These are phyloP conservation scores for Daldinia concentrica DNA, from an alignment of 495 filamentous ascomycete genomes.

Conservation along the genomic window DNA sequence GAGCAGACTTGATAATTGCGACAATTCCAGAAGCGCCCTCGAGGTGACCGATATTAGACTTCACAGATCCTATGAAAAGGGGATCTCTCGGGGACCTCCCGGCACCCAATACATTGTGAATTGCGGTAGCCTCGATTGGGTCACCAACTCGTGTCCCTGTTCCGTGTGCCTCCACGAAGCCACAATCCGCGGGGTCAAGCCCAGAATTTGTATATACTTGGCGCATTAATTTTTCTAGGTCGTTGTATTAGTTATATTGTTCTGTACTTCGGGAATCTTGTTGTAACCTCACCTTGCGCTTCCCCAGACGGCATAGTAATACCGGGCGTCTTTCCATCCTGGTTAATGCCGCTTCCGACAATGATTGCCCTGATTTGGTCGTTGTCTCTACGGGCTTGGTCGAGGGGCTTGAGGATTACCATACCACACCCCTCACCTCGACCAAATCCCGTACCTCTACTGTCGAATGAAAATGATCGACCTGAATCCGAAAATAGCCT, in stretches of 20 bases:
- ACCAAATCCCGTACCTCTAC: conserved; percentile 69
- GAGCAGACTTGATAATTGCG: conserved; percentile 65
- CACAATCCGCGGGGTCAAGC: conserved; percentile 53
- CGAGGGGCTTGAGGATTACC: conserved; percentile 68
- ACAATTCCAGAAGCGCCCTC: conserved; percentile 67
- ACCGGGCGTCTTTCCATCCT: conserved; percentile 67
- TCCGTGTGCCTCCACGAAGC: conserved; percentile 62
- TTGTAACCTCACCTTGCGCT: conserved; percentile 60
- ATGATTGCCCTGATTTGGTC: conserved; percentile 72
- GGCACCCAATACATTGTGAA: conserved; percentile 56
- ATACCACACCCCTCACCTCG: conserved; percentile 70
- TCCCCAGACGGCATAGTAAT: conserved; percentile 66
- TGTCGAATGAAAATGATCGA: conserved; percentile 69
- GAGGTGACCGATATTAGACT: conserved; percentile 68
- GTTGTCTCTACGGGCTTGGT: conserved; percentile 64
- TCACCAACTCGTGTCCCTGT: conserved; percentile 71
- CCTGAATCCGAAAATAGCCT: conserved; percentile 73
- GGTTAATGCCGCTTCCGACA: conserved; percentile 65
- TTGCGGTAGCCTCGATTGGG: conserved; percentile 67
- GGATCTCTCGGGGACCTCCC: conserved; percentile 51
- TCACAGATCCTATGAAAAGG: conserved; percentile 65
- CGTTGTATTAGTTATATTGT: conserved; percentile 26
- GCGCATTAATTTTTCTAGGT: conserved; percentile 54
- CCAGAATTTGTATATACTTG: conserved; percentile 56
- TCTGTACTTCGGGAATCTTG: background rate